Evolutionary conservation across 1,139 yeast genomes (phyloP), one percentile per base, ranked within the genome.

Genomic region (Magnusiomyces tetraspermus): DNA sequence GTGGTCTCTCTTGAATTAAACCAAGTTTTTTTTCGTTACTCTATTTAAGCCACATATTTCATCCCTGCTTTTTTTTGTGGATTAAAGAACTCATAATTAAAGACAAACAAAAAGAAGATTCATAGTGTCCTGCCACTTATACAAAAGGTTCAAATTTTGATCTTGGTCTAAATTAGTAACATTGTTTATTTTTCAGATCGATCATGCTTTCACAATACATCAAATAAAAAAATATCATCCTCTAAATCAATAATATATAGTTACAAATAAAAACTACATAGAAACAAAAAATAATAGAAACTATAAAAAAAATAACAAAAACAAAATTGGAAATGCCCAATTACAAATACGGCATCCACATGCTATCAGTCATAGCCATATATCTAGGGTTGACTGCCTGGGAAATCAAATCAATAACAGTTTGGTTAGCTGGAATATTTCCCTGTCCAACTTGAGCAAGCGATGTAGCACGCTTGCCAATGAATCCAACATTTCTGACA

Each of bases 331-430:
- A 40, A 50, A 42, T 36, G 42, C 41, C n/a, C 17, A 37, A 33
- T 28, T 71, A 85, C 60, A 90, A 78, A 72, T 89, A 92, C 1
- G 98, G 95, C 96, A 92, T 89, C 94, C 96, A 92, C 58, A 88
- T 76, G 31, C 90, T 84, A 63, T 94, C 98, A 21, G 96, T 85
- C 56, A 89, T 82, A 15, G 97, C 97, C 65, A 94, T 73, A 63
- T 88, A 88, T 62, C 96, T 80, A 36, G 98, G 97, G 65, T 90
- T 92, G 15, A 92, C 98, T 3, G 99, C 97, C 64, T 87, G 94
- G 2, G 96, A 85, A 52, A 94, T 88, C 65, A 92, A 77, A 61
- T 92, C 97, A 60, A 92, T 77, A 37, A 90, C 88, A 57, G 87
- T 85, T 66, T 92, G 98, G 49, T 96, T 88, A n/a, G 95, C 88